A percentile compares a stretch with the other conserved stretches of the same genome.
Conservation (phyloP, 2,329 filamentous ascomycete species). For the Bipolaris oryzae region DNA sequence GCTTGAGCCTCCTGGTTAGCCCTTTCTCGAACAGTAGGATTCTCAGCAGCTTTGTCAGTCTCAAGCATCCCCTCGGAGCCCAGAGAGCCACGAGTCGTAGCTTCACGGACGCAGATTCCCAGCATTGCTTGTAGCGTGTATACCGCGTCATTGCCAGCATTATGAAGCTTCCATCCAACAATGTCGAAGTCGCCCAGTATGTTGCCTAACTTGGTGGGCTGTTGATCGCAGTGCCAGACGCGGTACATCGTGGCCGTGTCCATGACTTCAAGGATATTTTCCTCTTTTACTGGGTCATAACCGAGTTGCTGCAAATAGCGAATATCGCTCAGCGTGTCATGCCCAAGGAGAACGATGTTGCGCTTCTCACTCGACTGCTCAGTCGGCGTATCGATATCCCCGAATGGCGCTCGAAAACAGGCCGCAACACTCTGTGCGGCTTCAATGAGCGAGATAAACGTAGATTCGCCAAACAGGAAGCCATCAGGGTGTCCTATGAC, state of each 20-base stretch:
- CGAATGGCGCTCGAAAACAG: slow-evolving; percentile 65
- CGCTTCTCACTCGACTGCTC: slow-evolving; percentile 49
- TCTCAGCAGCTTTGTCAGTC: slow-evolving; percentile 30
- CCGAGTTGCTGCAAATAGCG: slow-evolving; percentile 69
- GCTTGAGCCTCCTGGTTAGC: slow-evolving; percentile 49
- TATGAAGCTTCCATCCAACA: slow-evolving; percentile 72
- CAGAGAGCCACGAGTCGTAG: slow-evolving; percentile 42
- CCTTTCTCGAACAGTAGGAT: slow-evolving; percentile 32
- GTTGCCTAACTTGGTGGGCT: slow-evolving; percentile 62
- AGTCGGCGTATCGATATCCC: slow-evolving; percentile 25
- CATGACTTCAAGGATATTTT: slow-evolving; percentile 66
- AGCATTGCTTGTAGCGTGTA: slow-evolving; percentile 79
- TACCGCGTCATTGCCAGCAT: slow-evolving; percentile 83
- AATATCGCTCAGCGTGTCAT: slow-evolving; percentile 72
- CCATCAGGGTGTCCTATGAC: slow-evolving; percentile 73
- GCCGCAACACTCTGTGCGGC: slow-evolving; percentile 55
- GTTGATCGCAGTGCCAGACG: slow-evolving; percentile 60
- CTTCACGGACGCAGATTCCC: slow-evolving; percentile 60
- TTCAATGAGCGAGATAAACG: slow-evolving; percentile 57
- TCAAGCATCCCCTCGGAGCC: slow-evolving; percentile 32
- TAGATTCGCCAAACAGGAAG: slow-evolving; percentile 74
- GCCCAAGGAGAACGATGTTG: slow-evolving; percentile 78
- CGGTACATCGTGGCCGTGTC: slow-evolving; percentile 78
- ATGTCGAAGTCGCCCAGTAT: slow-evolving; percentile 71
- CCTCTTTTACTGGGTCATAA: slow-evolving; percentile 62